Evolutionary conservation across 106 monocot species (phyloP).

Genomic region (Allium sativum): DNA sequence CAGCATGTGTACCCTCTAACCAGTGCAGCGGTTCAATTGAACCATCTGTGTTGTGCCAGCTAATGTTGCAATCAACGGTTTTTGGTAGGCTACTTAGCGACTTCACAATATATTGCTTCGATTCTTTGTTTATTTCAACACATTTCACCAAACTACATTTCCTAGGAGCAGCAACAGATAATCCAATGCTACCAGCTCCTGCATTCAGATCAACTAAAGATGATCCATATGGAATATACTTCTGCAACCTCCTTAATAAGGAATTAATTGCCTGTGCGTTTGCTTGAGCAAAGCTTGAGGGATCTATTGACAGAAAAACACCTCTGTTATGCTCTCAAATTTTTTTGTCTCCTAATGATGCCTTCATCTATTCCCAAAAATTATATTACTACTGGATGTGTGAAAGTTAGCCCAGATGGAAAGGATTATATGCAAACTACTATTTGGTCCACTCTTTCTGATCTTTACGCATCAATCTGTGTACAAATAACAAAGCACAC

Average conservation of each 20-base stretch:
- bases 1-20: slow-evolving; percentile 82
- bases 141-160: slow-evolving; percentile 96
- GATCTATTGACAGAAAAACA: slow-evolving; percentile 72
- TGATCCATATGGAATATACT: slow-evolving; percentile 86
- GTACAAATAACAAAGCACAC: no score
- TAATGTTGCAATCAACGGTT: slow-evolving; percentile 55
- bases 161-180: slow-evolving; percentile 76
- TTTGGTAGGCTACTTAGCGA: slow-evolving; percentile 67
- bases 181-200: slow-evolving; percentile 82
- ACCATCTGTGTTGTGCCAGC: slow-evolving; percentile 95
- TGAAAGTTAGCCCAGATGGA: slow-evolving; percentile 98
- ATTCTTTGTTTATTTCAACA: slow-evolving; percentile 91
- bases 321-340: slow-evolving; percentile 94
- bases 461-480: no score
- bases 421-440: slow-evolving; percentile 52
- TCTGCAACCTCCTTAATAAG: slow-evolving; percentile 79
- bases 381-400: slow-evolving; percentile 73
- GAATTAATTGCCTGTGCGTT: slow-evolving; percentile 90
- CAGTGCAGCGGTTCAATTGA: slow-evolving; percentile 88
- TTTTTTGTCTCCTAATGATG: slow-evolving; percentile 81
- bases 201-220: slow-evolving; percentile 96
- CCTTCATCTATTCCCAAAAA: slow-evolving; percentile 96
- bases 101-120: slow-evolving; percentile 80
- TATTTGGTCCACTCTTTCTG: slow-evolving; percentile 54
- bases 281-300: slow-evolving; percentile 92